phyloP scores from a whole-genome alignment of 495 filamentous ascomycete species.

The Staphylotrichum tortipilum region DNA sequence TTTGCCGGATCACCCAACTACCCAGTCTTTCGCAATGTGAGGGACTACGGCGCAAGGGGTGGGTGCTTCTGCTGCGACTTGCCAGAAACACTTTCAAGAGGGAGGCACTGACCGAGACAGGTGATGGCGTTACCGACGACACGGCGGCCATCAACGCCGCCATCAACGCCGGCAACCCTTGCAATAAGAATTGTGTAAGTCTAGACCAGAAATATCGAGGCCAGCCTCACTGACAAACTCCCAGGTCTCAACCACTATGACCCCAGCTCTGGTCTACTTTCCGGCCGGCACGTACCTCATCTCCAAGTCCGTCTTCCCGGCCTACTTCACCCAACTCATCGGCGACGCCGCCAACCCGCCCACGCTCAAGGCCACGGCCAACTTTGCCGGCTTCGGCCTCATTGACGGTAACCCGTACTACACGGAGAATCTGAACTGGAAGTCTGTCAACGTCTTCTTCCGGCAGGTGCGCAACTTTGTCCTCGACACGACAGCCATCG shows the following conservation, averaged over 20 bases:
- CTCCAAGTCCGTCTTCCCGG: constrained; percentile 51
- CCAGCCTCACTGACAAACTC: too few species aligned
- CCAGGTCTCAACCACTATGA: constrained; percentile 57
- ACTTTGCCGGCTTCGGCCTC: constrained; percentile 55
- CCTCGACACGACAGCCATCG: constrained; percentile 59
- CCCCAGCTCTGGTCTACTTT: constrained; percentile 72
- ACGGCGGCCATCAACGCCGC: constrained; percentile 78
- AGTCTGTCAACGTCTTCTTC: constrained; percentile 66
- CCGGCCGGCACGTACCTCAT: constrained; percentile 69
- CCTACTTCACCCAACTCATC: constrained; percentile 62
- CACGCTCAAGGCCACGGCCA: constrained; percentile 53
- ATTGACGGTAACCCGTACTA: constrained; percentile 67
- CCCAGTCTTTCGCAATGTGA: constrained; percentile 51
- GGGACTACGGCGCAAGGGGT: constrained; percentile 54
- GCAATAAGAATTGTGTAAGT: constrained; percentile 58
- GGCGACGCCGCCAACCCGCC: constrained; percentile 26
- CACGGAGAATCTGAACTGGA: constrained; percentile 41
- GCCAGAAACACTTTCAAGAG: background rate
- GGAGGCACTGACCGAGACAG: constrained; percentile 9
- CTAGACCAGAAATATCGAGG: too few species aligned
- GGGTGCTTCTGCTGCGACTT: constrained; percentile 2
- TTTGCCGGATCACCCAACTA: constrained; percentile 39
- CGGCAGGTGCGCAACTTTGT: constrained; percentile 71
- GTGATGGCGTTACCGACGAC: constrained; percentile 59
- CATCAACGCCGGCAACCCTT: constrained; percentile 67